These are phyloP conservation scores for Ceratocystiopsis minuta DNA, from an alignment of 2,329 filamentous ascomycete species.

Conservation along the genomic window DNA sequence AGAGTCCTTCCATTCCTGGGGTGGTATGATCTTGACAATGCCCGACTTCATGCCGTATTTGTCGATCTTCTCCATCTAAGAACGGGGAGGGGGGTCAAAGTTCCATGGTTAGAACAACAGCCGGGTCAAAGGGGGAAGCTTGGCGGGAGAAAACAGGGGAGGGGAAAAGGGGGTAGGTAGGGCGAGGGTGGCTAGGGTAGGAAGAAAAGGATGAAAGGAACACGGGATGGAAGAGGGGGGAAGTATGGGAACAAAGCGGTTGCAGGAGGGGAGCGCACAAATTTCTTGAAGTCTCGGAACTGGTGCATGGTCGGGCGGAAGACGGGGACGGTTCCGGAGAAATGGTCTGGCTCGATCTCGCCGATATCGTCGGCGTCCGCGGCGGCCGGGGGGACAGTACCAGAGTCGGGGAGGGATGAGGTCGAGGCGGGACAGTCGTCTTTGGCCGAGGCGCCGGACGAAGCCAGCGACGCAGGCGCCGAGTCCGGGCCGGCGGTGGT, in stretches of 20 bases:
- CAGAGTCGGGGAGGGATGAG: background rate
- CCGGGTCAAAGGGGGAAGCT: background rate
- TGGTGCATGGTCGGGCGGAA: constrained; percentile 93
- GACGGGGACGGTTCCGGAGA: constrained; percentile 78
- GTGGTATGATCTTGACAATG: constrained; percentile 90
- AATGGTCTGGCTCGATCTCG: constrained; percentile 70
- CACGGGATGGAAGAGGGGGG: background rate
- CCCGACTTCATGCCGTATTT: constrained; percentile 94
- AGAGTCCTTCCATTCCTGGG: constrained; percentile 75
- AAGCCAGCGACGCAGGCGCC: background rate
- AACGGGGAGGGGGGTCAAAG: background rate
- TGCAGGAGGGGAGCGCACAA: constrained; percentile 35
- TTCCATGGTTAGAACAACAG: constrained; percentile 13
- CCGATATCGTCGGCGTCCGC: constrained; percentile 38
- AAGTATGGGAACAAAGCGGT: background rate
- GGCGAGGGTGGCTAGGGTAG: background rate
- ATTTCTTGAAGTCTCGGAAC: constrained; percentile 83
- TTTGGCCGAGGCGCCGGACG: background rate
- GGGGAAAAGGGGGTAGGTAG: background rate
- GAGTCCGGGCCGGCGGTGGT: constrained; percentile 1
- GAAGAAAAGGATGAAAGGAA: background rate
- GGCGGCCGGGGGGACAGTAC: background rate
- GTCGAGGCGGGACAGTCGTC: no score
- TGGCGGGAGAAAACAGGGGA: background rate
- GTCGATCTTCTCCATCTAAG: constrained; percentile 63